Evolutionary conservation across 2,329 filamentous ascomycete genomes (phyloP), one percentile per base, ranked within the genome.

Genomic region (Tolypocladium ovalisporum): DNA sequence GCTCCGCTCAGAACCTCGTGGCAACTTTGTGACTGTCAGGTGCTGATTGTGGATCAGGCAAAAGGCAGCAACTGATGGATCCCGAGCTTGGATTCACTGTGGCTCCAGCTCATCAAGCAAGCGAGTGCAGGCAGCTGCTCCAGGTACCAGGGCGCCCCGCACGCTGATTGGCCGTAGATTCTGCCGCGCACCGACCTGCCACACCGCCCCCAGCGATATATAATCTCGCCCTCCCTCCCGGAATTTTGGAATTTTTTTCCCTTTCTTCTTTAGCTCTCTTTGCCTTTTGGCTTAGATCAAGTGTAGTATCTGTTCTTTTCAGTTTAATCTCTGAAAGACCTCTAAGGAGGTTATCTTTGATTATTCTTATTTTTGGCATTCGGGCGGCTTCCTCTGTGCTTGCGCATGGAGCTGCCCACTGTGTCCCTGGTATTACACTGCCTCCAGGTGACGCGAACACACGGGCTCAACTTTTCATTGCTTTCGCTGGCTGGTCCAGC

Each of bases 251-350:
- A 51, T 51, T 56, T 65, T 63, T 61, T 63, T 61, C 69, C 65
- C 59, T 65, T 65, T 70, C 70, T 64, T 70, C 70, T 60, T 71
- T 68, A 74, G 72, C 72, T 74, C 72, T 74, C 71, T 74, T 74
- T 74, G 71, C 71, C 77, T 79, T 80, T 80, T 83, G 80, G 84
- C 84, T 89, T 88, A 90, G 87, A 90, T 90, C 87, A 90, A 89
- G 86, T 90, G 86, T 90, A 90, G 87, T 90, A 90, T 89, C 87
- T 90, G 87, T 91, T 92, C 88, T 91, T 90, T 88, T 90, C 86
- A 92, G 88, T 90, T 91, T 92, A 91, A 91, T 90, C 86, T 88
- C 88, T 92, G 87, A 88, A 89, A 90, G 82, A 80, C 79, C 78
- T 79, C 84, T 82, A 88, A 77, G 79, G 84, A 79, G 78, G 78